Percentiles rank a stretch among this genome's conserved stretches.
Evolutionary conservation across 495 filamentous ascomycete genomes (phyloP).

Genomic region (Aspergillus diversus): DNA sequence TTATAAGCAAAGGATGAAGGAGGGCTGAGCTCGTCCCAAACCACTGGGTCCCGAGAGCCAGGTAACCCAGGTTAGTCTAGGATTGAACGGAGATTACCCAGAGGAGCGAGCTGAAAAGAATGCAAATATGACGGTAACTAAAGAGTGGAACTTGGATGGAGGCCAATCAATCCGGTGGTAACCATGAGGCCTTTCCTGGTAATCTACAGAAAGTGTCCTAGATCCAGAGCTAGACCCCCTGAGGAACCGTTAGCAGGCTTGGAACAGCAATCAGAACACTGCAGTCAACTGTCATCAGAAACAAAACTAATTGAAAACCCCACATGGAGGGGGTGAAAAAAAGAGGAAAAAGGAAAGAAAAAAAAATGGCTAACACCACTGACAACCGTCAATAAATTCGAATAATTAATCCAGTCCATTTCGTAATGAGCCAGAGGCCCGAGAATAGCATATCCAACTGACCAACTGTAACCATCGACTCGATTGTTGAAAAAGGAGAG

Average conservation of each 20-base stretch:
- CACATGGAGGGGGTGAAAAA: constrained; percentile 12
- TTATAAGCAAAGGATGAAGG: constrained; percentile 16
- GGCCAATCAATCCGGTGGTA: not conserved
- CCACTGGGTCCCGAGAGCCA: constrained; percentile 30
- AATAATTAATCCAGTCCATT: constrained; percentile 6
- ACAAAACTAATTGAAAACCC: constrained; percentile 4
- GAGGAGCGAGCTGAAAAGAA: constrained; percentile 13
- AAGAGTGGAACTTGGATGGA: not conserved
- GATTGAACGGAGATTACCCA: constrained; percentile 18
- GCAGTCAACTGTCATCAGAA: not conserved
- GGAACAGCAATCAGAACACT: constrained; percentile 1
- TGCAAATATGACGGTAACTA: not conserved
- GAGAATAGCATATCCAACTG: constrained; percentile 17
- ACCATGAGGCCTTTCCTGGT: not conserved
- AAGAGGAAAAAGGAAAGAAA: constrained; percentile 5
- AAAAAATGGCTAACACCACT: constrained; percentile 5
- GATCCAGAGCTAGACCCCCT: constrained; percentile 11
- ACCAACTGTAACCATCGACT: constrained; percentile 16
- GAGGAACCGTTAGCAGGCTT: constrained; percentile 14
- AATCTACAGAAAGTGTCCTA: constrained; percentile 4
- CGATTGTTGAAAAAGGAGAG: constrained; percentile 19
- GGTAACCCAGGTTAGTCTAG: constrained; percentile 13
- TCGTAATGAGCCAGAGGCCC: constrained; percentile 11
- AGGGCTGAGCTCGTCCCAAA: constrained; percentile 28
- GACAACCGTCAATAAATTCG: not conserved